Conservation (phyloP, 176 grass and related monocot species). For the Oryza brachyantha region DNA sequence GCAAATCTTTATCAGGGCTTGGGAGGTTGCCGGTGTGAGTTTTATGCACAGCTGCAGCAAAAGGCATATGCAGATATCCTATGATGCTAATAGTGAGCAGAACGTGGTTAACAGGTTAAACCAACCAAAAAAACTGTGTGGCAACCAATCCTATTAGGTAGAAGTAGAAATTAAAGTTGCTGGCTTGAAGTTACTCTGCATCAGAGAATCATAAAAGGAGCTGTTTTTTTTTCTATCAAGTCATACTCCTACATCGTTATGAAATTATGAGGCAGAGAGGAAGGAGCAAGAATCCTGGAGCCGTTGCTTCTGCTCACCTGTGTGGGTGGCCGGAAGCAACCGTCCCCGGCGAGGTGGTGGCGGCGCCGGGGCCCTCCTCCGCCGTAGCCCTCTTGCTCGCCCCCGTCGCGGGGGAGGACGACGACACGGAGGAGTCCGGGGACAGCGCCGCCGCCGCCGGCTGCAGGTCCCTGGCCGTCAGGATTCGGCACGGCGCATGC, state of each 20-base stretch:
- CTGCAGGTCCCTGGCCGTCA: conserved; percentile 63
- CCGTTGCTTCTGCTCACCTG: conserved; percentile 31
- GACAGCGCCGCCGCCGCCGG: conserved; percentile 32
- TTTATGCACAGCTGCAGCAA: not conserved
- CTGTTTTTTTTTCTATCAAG: not conserved
- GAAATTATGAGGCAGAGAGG: not conserved
- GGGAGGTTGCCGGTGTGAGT: not conserved
- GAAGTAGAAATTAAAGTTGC: not conserved
- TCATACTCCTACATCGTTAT: not conserved
- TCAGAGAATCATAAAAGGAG: not conserved
- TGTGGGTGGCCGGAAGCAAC: conserved; percentile 46
- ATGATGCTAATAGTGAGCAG: conserved; percentile 18
- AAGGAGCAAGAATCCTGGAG: not conserved
- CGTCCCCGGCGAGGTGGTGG: conserved; percentile 44
- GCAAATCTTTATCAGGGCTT: not conserved
- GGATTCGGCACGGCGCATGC: conserved; percentile 55
- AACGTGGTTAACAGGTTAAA: too few relatives aligned
- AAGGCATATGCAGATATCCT: not conserved
- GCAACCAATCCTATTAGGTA: not conserved
- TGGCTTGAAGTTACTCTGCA: not conserved
- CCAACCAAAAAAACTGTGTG: too few relatives aligned
- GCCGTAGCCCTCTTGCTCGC: conserved; percentile 31
- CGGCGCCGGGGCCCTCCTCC: conserved; percentile 11
- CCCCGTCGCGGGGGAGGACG: conserved; percentile 37
- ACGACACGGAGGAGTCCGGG: conserved; percentile 52